Base-by-base conservation (phyloP, 352 stramenopile genomes). In the Phytopythium litorale region DNA sequence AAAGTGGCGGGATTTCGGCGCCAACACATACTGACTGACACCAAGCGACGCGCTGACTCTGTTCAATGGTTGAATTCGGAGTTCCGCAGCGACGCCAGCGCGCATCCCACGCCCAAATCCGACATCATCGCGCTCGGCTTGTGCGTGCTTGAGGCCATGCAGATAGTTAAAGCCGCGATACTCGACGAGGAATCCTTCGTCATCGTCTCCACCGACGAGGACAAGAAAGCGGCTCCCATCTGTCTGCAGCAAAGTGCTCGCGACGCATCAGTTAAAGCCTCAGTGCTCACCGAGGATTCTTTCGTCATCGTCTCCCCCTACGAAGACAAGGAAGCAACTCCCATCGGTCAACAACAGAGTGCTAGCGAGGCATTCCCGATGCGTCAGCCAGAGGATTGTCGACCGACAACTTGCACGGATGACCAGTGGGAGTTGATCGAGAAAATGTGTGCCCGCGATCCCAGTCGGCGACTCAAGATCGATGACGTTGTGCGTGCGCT, bases 11-110 rank as follows among this genome's bases (percentile, higher is more conserved):
- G 15, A 3, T 61, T 61, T 28, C n/a, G 56, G 5, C 46, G 35
- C 7, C 6, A 15, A 54, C 23, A 43, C 7, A 13, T 4, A 0
- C 18, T 18, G 0, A 4, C 28, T 19, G 12, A 28, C 7, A 30
- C 28, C 3, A 25, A 40, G 28, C n/a, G 33, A 2, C 40, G 8
- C 7, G 16, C 28, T 23, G 71, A 64, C 12, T 43, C 46, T 11
- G 57, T 65, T 16, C 46, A 52, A 16, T 76, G 66, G 69, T 46
- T 38, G 11, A 64, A 65, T 0, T 67, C 72, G 3, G 71, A 83
- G 54, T 70, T 62, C 48, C 13, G 79, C 2, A 11, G 40, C 32
- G 46, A 42, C 32, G 51, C 53, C 4, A 33, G 54, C 0, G 40
- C 42, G 4, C 16, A 37, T 2, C 38, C 64, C n/a, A 74, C 67